Percentiles rank a stretch among this genome's conserved stretches.
These are phyloP conservation scores for Rosa hybrid DNA, from an alignment of 331 rosid species.

Conservation along the genomic window DNA sequence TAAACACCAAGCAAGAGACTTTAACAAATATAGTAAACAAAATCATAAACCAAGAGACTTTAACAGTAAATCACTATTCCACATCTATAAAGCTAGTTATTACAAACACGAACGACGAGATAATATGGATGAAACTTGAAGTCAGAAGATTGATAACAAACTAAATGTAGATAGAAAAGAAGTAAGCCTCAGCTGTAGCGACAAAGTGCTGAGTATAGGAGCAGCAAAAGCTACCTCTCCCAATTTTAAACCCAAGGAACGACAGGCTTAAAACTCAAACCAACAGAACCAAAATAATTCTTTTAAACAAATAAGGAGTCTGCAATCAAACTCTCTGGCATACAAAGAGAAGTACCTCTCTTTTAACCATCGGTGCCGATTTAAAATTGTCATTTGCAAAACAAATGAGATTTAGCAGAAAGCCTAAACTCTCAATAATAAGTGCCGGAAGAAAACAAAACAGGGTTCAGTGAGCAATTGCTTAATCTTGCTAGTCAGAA, in stretches of 20 bases:
- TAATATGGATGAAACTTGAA: background rate
- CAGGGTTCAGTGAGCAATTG: no score
- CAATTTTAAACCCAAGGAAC: background rate
- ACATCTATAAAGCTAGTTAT: background rate
- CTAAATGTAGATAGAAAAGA: background rate
- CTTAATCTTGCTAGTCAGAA: no score
- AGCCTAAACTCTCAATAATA: no score
- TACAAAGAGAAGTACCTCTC: background rate
- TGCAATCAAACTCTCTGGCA: background rate
- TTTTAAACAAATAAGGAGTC: background rate
- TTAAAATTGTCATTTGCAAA: conserved; percentile 1
- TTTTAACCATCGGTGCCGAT: background rate
- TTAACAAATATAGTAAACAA: no score
- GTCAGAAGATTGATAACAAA: background rate
- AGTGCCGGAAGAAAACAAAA: no score
- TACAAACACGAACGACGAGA: background rate
- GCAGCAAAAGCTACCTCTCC: background rate
- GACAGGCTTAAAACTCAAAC: background rate
- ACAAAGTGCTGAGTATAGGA: background rate
- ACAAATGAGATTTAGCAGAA: background rate
- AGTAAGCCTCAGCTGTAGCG: background rate
- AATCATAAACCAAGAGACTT: no score
- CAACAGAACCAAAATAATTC: background rate
- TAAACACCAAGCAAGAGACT: no score
- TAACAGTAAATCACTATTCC: no score